phyloP scores from a whole-genome alignment of 148 eudicot genomes.

The Rhododendron simsii region DNA sequence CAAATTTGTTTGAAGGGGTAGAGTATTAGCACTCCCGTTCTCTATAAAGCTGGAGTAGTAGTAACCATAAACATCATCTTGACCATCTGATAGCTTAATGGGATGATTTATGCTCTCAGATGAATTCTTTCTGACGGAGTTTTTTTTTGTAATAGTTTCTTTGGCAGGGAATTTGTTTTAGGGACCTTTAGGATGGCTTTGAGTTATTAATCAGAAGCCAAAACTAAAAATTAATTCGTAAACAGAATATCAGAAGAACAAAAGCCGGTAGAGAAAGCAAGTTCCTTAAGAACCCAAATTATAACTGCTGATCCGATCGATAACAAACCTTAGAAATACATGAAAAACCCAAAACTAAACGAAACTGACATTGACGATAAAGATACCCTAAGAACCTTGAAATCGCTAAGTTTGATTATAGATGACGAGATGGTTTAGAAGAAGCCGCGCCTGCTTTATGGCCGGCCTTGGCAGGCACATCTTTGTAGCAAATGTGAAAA shows the following conservation, averaged over 20 bases:
- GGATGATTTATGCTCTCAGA: not conserved
- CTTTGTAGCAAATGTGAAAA: slow-evolving; percentile 26
- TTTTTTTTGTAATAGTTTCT: no score
- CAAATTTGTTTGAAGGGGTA: not conserved
- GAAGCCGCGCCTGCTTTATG: not conserved
- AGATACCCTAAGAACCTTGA: not conserved
- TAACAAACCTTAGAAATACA: not conserved
- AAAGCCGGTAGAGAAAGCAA: not conserved
- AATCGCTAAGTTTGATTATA: not conserved
- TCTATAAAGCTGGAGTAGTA: not conserved
- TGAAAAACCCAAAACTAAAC: not conserved
- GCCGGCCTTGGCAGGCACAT: not conserved
- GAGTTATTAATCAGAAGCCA: not conserved
- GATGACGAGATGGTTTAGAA: not conserved
- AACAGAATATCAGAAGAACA: not conserved
- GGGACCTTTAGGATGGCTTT: not conserved
- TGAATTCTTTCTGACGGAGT: no score
- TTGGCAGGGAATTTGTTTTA: not conserved
- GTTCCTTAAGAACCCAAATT: not conserved
- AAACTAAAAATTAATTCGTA: not conserved
- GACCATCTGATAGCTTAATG: not conserved
- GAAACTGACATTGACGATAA: no score
- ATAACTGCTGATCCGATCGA: not conserved
- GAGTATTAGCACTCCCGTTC: not conserved
- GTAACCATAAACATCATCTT: not conserved